A percentile compares a stretch with the other conserved stretches of the same genome.
These are phyloP conservation scores for Camelina neglecta DNA, from an alignment of 345 rosid species.

Conservation along the genomic window DNA sequence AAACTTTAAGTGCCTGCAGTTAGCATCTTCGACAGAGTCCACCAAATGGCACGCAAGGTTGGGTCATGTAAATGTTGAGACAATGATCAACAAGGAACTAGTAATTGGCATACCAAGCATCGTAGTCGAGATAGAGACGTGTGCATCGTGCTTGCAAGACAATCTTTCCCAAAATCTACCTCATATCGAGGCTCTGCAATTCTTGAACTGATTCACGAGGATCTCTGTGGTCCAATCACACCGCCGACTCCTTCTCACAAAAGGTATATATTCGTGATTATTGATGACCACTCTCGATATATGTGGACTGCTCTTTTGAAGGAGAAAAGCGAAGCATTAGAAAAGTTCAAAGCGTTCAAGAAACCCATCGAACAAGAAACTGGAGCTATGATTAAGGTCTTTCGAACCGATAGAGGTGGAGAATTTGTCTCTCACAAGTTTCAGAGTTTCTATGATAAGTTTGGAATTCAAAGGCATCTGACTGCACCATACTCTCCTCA, in stretches of 20 bases:
- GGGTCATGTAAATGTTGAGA: not conserved
- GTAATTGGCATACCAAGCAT: not conserved
- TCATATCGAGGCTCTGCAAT: not conserved
- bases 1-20: fast-evolving
- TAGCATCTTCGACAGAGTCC: not conserved
- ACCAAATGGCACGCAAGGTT: not conserved
- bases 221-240: not conserved
- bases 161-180: not conserved
- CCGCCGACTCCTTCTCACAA: not conserved
- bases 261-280: not conserved
- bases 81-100: not conserved
- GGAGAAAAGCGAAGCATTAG: not conserved
- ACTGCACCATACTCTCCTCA: too few relatives aligned
- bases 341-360: not conserved
- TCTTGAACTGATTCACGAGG: not conserved
- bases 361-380: not conserved
- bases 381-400: not conserved
- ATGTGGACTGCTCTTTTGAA: not conserved
- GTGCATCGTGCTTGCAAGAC: not conserved
- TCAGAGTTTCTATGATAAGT: too few relatives aligned
- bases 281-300: not conserved
- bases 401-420: not conserved
- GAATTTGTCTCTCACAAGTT: not conserved
- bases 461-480: too few relatives aligned
- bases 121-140: not conserved